phyloP scores from a whole-genome alignment of 2,329 filamentous ascomycete species.

The Dactylellina leptospora region DNA sequence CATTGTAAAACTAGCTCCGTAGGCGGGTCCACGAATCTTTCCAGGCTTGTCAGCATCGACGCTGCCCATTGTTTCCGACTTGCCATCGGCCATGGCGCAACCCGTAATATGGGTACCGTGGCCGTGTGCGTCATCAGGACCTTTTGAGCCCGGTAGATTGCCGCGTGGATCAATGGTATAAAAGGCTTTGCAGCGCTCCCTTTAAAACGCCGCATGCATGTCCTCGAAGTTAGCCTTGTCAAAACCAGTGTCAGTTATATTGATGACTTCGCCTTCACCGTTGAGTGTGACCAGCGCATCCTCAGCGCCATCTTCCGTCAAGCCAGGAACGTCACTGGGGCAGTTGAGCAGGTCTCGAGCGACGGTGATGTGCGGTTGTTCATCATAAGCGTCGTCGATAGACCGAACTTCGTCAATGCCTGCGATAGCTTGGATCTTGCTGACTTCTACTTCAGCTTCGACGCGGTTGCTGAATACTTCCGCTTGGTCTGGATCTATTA shows the following conservation, averaged over 20 bases:
- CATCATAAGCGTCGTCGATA: conserved; percentile 4
- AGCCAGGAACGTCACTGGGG: not conserved
- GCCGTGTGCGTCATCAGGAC: not conserved
- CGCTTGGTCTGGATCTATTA: not conserved
- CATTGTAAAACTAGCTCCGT: not conserved
- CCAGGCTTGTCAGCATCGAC: not conserved
- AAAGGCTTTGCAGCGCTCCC: not conserved
- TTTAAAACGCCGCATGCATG: not conserved
- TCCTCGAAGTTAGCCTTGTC: not conserved
- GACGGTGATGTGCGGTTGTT: not conserved
- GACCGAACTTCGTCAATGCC: not conserved
- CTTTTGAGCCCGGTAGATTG: not conserved
- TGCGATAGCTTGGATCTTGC: conserved; percentile 1
- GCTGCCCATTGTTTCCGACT: not conserved
- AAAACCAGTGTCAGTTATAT: not conserved
- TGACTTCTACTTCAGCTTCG: not conserved
- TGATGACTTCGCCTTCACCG: conserved; percentile 1
- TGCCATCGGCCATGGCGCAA: not conserved
- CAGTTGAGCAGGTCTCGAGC: conserved; percentile 1
- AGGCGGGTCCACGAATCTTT: not conserved
- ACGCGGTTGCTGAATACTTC: not conserved
- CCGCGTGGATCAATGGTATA: too few species aligned
- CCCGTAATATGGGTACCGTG: not conserved
- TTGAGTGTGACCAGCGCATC: not conserved
- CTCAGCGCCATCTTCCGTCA: not conserved